Base-by-base conservation (phyloP, 1,139 yeast species). In the Geotrichum histeridarum region DNA sequence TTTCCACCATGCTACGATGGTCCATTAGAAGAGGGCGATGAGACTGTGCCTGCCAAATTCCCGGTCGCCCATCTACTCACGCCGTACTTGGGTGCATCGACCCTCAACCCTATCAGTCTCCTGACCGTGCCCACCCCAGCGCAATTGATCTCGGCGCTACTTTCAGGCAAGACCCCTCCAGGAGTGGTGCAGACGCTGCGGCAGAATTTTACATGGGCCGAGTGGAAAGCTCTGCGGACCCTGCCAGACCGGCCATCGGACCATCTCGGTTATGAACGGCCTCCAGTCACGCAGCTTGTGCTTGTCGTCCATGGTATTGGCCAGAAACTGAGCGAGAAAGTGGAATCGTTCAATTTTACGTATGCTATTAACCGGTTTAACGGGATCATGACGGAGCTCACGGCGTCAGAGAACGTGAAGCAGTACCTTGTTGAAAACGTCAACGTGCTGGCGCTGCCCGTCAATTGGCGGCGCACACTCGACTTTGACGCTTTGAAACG, bases 231-330 rank as follows among this genome's bases (percentile, higher is more conserved):
- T 46, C 27, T 59, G 22, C 59, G 63, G 51, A 39, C 52, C 14
- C 52, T 69, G 27, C 70, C 71, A 0, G 67, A 66, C 35, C 61
- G 72, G 8, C 63, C 64, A 1, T 63, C 66, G 3, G 73, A 70
- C 53, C 57, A 57, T n/a, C 48, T 58, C 0, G 63, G 57, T 5
- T 67, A 61, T 51, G 51, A 39, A 36, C 71, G 72, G 2, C 59
- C 59, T 9, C 62, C 63, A 12, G 60, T 67, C 27, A 64, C 63
- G 44, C 95, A 89, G 69, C 72, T 93, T 54, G 80, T 91, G 1
- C 73, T 93, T 15, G 93, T 95, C 60, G 79, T 91, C 47, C 99
- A 93, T 69, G 98, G 99, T 0, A 88, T 93, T 59, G 98, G 98
- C 1, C 99, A 93, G 68, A 82, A 85, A 42, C 74, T 93, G 57